These are phyloP conservation scores for Tillandsia leiboldiana DNA, from an alignment of 176 grass and related monocot species.

Conservation along the genomic window DNA sequence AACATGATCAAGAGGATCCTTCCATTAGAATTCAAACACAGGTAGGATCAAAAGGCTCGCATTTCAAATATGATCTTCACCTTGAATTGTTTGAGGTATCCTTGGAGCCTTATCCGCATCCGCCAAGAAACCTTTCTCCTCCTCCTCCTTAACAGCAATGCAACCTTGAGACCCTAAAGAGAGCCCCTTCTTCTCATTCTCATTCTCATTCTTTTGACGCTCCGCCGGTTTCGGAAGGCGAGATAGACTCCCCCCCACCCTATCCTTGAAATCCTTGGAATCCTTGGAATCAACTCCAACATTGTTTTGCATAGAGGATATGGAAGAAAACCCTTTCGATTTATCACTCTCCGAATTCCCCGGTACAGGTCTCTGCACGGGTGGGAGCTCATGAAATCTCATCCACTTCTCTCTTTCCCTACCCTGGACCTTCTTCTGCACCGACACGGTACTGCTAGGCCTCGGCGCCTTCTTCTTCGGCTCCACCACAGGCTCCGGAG, in stretches of 20 bases:
- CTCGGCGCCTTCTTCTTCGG: slow-evolving; percentile 1
- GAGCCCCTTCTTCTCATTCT: slow-evolving; percentile 3
- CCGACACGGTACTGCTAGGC: neutral
- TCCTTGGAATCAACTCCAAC: neutral
- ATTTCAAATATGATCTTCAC: neutral
- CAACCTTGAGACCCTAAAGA: neutral
- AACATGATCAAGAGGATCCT: no score
- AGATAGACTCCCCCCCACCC: neutral
- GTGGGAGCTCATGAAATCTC: slow-evolving; percentile 2
- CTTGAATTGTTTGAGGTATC: neutral
- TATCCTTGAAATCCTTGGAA: neutral
- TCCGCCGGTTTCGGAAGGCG: neutral
- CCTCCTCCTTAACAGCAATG: neutral
- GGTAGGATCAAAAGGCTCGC: neutral
- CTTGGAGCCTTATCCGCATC: neutral
- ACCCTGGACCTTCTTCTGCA: slow-evolving; percentile 2
- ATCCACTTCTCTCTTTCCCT: slow-evolving; percentile 13
- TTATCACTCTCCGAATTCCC: neutral
- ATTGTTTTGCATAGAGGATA: neutral
- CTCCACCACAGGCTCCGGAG: neutral
- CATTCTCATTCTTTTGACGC: neutral
- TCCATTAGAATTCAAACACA: neutral
- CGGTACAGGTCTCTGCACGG: neutral
- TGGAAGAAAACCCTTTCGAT: neutral
- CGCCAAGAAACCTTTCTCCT: neutral